A percentile compares a stretch with the other conserved stretches of the same genome.
These are phyloP conservation scores for Apiospora sp. DNA, from an alignment of 2,329 filamentous ascomycete genomes.

Conservation along the genomic window DNA sequence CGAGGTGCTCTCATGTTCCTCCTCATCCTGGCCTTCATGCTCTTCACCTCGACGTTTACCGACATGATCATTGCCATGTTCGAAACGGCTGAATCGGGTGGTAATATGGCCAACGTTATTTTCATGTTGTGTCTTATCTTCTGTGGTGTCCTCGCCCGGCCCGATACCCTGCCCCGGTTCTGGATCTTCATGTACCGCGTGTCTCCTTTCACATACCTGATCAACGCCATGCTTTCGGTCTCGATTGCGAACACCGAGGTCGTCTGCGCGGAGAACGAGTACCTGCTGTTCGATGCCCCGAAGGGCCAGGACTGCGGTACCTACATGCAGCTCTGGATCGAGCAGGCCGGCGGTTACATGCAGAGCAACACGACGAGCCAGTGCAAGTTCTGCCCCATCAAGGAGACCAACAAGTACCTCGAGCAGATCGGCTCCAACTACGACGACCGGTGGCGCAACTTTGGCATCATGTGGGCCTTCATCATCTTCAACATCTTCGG, in stretches of 20 bases:
- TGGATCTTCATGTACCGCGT: slow-evolving; percentile 79
- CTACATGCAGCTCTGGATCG: slow-evolving; percentile 60
- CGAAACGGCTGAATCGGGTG: slow-evolving; percentile 74
- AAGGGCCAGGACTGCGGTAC: slow-evolving; percentile 58
- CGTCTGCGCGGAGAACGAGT: slow-evolving; percentile 68
- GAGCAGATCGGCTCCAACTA: slow-evolving; percentile 51
- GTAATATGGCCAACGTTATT: slow-evolving; percentile 75
- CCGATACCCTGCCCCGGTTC: slow-evolving; percentile 68
- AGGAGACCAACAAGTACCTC: slow-evolving; percentile 45
- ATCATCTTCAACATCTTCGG: slow-evolving; percentile 59
- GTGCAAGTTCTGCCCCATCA: slow-evolving; percentile 51
- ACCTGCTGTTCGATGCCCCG: slow-evolving; percentile 65
- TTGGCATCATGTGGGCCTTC: slow-evolving; percentile 59
- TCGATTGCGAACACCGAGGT: slow-evolving; percentile 67
- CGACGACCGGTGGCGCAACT: slow-evolving; percentile 59
- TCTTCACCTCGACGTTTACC: slow-evolving; percentile 82
- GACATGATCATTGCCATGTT: slow-evolving; percentile 78
- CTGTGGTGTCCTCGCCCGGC: slow-evolving; percentile 73
- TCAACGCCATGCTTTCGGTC: slow-evolving; percentile 68
- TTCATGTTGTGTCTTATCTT: slow-evolving; percentile 77
- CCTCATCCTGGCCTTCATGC: slow-evolving; percentile 74
- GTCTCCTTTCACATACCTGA: slow-evolving; percentile 76
- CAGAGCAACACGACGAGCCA: slow-evolving; percentile 49
- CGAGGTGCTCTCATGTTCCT: slow-evolving; percentile 81
- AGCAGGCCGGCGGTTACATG: slow-evolving; percentile 50